Evolutionary conservation across 495 filamentous ascomycete species (phyloP).

Genomic region (Hypomontagnella monticulosa): DNA sequence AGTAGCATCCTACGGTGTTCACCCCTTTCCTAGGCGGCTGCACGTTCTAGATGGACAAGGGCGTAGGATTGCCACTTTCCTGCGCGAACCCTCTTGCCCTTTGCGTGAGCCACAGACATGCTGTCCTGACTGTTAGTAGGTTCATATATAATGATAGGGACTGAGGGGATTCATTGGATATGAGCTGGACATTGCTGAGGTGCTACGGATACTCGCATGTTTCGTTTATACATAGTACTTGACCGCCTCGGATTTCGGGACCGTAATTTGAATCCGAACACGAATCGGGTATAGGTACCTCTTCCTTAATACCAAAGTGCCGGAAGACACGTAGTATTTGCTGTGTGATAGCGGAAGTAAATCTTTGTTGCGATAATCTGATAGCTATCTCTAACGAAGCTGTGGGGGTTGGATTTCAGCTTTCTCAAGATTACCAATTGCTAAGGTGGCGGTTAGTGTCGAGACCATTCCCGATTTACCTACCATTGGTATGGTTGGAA

Average conservation of each 20-base stretch:
- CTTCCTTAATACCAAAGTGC: slow-evolving; percentile 5
- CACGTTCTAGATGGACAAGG: no score
- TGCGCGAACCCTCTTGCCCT: neutral
- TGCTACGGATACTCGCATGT: slow-evolving; percentile 32
- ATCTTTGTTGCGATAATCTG: slow-evolving; percentile 15
- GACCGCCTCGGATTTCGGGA: slow-evolving; percentile 36
- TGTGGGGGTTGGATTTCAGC: slow-evolving; percentile 20
- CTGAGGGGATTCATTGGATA: slow-evolving; percentile 19
- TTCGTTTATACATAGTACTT: slow-evolving; percentile 14
- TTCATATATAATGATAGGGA: slow-evolving; percentile 10
- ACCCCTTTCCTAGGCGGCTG: no score
- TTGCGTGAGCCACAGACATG: slow-evolving; percentile 3
- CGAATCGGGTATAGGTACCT: slow-evolving; percentile 11
- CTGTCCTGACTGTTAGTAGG: neutral
- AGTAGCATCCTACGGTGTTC: no score
- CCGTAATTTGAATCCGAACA: slow-evolving; percentile 30
- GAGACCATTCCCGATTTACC: slow-evolving; percentile 18
- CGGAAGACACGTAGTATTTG: slow-evolving; percentile 1
- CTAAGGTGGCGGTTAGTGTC: neutral
- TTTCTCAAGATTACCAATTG: neutral
- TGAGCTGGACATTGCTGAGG: slow-evolving; percentile 6
- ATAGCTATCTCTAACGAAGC: slow-evolving; percentile 9
- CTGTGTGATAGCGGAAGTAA: neutral
- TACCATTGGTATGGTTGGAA: slow-evolving; percentile 19
- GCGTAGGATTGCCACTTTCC: neutral